A percentile compares a stretch with the other conserved stretches of the same genome.
Evolutionary conservation across 208 protist genomes (phyloP).

Genomic region (Acanthamoeba sp.): DNA sequence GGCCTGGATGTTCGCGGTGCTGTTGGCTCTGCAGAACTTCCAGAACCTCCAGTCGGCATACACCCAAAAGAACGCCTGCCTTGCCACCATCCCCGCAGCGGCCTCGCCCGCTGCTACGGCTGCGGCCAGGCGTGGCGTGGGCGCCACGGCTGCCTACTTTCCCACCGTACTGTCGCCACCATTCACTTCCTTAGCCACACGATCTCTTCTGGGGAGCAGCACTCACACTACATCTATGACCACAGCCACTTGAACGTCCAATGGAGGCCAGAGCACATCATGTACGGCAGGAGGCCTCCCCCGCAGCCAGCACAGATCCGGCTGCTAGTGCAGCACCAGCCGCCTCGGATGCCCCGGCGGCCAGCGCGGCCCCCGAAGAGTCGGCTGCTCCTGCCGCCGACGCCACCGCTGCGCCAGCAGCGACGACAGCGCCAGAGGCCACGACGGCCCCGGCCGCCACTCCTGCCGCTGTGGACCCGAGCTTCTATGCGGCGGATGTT

Average conservation of each 20-base stretch:
- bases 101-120: not conserved
- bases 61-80: constrained; percentile 34
- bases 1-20: constrained; percentile 21
- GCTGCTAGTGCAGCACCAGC: not conserved
- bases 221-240: no score
- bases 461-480: not conserved
- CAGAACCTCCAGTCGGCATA: constrained; percentile 30
- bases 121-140: not conserved
- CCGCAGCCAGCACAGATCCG: not conserved
- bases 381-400: not conserved
- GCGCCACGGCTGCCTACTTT: not conserved
- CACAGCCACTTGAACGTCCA: no score
- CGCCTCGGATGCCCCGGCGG: not conserved
- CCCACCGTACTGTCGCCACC: not conserved
- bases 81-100: not conserved
- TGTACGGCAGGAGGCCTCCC: not conserved
- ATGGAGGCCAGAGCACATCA: not conserved
- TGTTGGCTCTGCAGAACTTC: constrained; percentile 44
- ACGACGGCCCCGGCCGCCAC: not conserved
- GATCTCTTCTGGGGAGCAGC: no score
- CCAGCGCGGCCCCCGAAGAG: not conserved
- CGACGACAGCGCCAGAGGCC: not conserved
- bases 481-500: not conserved
- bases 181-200: not conserved
- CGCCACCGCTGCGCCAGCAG: not conserved